phyloP scores from a whole-genome alignment of 768 basidiomycete genomes.

The Neoboletus magnificus region DNA sequence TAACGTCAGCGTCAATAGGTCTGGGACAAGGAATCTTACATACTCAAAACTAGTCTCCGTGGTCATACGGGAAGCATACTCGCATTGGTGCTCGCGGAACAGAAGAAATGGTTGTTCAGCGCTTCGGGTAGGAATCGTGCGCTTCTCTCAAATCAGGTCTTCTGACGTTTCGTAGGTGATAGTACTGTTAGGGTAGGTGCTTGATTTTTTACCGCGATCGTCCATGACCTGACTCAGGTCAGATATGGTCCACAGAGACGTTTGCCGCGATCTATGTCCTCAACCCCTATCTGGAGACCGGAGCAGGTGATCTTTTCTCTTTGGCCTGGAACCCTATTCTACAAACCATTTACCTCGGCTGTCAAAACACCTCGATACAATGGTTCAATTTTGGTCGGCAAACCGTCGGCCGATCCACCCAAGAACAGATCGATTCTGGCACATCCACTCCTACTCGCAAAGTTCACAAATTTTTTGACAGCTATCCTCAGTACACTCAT shows the following conservation, averaged over 20 bases:
- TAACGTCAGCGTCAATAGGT: constrained; percentile 49
- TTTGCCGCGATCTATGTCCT: constrained; percentile 69
- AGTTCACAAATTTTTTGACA: constrained; percentile 90
- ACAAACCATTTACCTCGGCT: constrained; percentile 79
- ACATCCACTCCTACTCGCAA: constrained; percentile 43
- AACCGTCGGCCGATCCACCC: background rate
- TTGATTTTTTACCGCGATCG: background rate
- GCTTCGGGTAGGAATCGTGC: constrained; percentile 61
- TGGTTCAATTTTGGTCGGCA: constrained; percentile 64
- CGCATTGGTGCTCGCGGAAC: constrained; percentile 69
- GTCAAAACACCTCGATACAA: constrained; percentile 90
- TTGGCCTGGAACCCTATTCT: constrained; percentile 69
- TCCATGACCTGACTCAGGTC: constrained; percentile 5
- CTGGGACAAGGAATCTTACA: constrained; percentile 75
- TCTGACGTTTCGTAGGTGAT: constrained; percentile 53
- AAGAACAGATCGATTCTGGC: constrained; percentile 25
- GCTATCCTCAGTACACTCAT: constrained; percentile 71
- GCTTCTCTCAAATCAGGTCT: background rate
- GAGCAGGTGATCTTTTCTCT: constrained; percentile 85
- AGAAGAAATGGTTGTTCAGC: constrained; percentile 85
- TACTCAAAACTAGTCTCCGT: constrained; percentile 60
- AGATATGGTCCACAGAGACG: constrained; percentile 82
- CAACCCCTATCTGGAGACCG: constrained; percentile 73
- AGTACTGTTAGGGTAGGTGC: constrained; percentile 75
- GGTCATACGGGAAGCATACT: constrained; percentile 87